Evolutionary conservation across 352 stramenopile species (phyloP).

Genomic region (Phytopythium delawarense): DNA sequence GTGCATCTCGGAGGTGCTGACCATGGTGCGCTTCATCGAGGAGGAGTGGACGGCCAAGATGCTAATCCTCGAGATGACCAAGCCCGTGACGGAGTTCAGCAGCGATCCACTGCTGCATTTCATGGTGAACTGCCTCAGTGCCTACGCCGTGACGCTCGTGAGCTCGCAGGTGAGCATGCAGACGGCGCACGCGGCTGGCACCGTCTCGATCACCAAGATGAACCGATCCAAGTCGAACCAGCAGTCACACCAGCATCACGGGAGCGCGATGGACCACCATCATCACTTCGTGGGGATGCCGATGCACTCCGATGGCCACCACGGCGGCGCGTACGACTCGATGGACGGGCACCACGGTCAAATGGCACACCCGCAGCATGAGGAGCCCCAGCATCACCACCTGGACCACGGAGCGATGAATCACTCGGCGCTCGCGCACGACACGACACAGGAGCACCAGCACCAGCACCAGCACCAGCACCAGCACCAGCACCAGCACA

Average conservation of each 20-base stretch:
- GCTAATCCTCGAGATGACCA: constrained; percentile 71
- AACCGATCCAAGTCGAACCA: constrained; percentile 7
- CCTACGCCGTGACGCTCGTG: constrained; percentile 54
- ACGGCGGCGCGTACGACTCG: constrained; percentile 2
- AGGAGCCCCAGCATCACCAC: neutral
- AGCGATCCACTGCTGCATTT: constrained; percentile 56
- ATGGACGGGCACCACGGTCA: constrained; percentile 3
- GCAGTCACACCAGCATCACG: neutral
- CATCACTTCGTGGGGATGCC: constrained; percentile 1
- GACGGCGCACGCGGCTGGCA: constrained; percentile 20
- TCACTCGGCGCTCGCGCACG: neutral
- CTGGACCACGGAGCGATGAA: neutral
- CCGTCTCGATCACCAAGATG: constrained; percentile 33
- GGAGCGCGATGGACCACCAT: constrained; percentile 1
- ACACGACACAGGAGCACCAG: neutral
- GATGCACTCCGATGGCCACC: neutral
- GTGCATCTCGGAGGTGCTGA: constrained; percentile 58
- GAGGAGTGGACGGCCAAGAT: constrained; percentile 72
- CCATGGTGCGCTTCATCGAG: constrained; percentile 63
- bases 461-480: neutral
- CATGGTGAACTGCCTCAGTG: constrained; percentile 67
- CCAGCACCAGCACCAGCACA: neutral
- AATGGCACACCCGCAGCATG: neutral
- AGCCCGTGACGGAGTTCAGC: constrained; percentile 55
- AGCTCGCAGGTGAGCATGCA: constrained; percentile 55